Base-by-base conservation (phyloP, 148 eudicot species). In the Arbutus unedo region DNA sequence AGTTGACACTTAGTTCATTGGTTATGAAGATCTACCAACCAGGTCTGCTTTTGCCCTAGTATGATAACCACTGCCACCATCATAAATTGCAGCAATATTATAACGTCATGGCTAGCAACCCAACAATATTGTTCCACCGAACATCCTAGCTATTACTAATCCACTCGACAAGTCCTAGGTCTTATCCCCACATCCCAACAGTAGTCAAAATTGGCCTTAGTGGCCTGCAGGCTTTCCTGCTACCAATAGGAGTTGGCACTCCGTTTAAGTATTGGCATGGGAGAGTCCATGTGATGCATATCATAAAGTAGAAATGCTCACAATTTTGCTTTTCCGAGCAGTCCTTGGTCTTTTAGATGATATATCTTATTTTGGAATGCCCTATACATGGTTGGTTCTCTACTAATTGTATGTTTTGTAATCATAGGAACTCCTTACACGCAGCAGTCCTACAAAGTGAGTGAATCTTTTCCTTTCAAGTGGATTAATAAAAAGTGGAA, bases 401-500 rank as follows among this genome's bases (percentile, higher is more conserved):
- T 80, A 48, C 16, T 80, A 47, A 66, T 64, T 60, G 66, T 60
- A 25, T 48, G 16, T 16, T 77, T 64, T 41, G 78, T 56, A n/a
- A 60, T 60, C 66, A 21, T 84, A 94, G 98, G 98, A 81, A 93
- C 98, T 78, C 91, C 98, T 81, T 94, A 66, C 85, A 88, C 89
- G 53, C 98, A 94, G 56, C 98, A 94, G 88, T 94, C 98, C 4
- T 94, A 92, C 82, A 94, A 94, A 93, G 98, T 94, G 56, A 94
- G 98, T 79, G 98, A 94, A 19, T 91, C 95, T 9, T 94, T 94
- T 81, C 98, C 98, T 47, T 94, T 94, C 88, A 94, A 94, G 89
- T 94, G 98, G 98, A 94, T 94, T 71, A 94, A 91, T 82, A 94
- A 94, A 89, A 94, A 94, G 87, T 94, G 98, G 98, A 91, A 90